Conservation (phyloP, 2,329 filamentous ascomycete genomes). For the Diaporthe amygdali region DNA sequence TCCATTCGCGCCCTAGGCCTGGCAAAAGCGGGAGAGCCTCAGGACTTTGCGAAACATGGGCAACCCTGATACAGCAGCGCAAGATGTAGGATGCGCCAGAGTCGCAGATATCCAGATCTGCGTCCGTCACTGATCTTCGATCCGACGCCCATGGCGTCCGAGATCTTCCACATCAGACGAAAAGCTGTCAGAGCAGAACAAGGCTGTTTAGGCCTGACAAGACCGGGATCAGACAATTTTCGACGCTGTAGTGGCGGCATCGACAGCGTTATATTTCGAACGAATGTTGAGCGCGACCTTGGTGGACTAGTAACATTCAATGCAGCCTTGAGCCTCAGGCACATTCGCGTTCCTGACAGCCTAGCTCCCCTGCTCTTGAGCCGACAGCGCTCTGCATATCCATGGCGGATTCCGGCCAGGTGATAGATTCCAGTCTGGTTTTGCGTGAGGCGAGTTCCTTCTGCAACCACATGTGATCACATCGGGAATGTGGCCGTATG, state of each 20-base stretch:
- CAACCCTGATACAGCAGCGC: background rate
- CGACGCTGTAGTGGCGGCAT: background rate
- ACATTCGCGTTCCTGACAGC: background rate
- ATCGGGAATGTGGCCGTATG: background rate
- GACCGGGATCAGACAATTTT: background rate
- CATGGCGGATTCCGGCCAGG: background rate
- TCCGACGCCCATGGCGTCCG: background rate
- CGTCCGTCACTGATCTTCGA: background rate
- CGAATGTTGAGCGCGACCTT: background rate
- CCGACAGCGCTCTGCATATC: background rate
- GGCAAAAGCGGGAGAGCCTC: background rate
- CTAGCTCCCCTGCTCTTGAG: background rate
- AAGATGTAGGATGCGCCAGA: background rate
- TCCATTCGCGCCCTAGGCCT: background rate
- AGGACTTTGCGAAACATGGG: background rate
- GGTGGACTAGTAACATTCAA: background rate
- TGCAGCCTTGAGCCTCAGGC: slow-evolving; percentile 5
- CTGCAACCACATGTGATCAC: background rate
- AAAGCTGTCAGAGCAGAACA: background rate
- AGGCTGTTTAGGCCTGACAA: too few relatives aligned
- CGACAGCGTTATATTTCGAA: background rate
- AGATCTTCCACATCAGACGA: slow-evolving; percentile 16
- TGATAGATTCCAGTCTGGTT: background rate
- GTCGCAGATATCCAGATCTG: background rate
- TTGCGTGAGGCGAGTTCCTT: background rate